These are phyloP conservation scores for Aspergillus sp. DNA, from an alignment of 2,329 filamentous ascomycete species.

Conservation along the genomic window DNA sequence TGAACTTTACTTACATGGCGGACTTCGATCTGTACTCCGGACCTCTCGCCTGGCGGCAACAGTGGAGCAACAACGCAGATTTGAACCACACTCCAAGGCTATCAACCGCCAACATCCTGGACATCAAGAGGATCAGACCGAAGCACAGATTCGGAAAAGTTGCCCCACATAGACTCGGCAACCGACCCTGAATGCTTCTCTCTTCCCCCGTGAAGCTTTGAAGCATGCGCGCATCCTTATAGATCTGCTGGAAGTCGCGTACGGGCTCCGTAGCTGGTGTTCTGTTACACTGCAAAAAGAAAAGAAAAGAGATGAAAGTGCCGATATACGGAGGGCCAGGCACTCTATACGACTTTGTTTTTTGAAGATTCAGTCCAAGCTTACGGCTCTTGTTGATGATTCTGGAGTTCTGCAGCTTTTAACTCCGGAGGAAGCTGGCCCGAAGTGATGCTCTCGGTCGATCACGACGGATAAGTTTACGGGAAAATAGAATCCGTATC, in stretches of 20 bases:
- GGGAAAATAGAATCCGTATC: slow-evolving; percentile 40
- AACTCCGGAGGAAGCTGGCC: slow-evolving; percentile 24
- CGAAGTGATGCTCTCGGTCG: slow-evolving; percentile 6
- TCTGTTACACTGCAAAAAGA: neutral
- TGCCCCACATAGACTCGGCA: slow-evolving; percentile 31
- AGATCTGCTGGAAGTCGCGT: neutral
- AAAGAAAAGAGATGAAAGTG: neutral
- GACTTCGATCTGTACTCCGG: slow-evolving; percentile 1
- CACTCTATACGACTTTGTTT: neutral
- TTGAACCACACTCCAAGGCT: neutral
- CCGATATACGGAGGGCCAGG: slow-evolving; percentile 10
- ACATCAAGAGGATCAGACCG: slow-evolving; percentile 27
- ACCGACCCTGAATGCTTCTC: slow-evolving; percentile 19
- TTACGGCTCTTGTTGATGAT: neutral
- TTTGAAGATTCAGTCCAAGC: neutral
- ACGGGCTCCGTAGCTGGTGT: neutral
- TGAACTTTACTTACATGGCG: neutral
- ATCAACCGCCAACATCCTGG: neutral
- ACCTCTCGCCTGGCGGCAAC: neutral
- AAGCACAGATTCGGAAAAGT: slow-evolving; percentile 34
- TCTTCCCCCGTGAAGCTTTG: neutral
- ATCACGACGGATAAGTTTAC: slow-evolving; percentile 15
- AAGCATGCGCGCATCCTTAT: neutral
- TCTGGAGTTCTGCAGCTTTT: slow-evolving; percentile 1
- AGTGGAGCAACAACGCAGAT: slow-evolving; percentile 1